Base-by-base conservation (phyloP, 176 grass and related monocot genomes). In the Sorghum bicolor region DNA sequence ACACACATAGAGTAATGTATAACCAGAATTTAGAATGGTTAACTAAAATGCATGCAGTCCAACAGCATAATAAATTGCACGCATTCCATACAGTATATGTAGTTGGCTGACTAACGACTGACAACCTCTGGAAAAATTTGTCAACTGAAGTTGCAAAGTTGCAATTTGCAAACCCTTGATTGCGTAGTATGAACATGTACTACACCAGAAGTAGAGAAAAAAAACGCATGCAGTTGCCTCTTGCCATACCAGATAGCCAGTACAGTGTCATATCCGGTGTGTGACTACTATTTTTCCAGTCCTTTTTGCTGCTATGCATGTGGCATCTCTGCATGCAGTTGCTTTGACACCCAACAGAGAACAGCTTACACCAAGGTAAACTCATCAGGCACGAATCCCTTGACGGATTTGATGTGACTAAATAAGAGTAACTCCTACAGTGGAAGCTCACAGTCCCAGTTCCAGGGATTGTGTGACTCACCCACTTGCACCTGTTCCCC, bases 401-500 rank as follows among this genome's bases (percentile, higher is more conserved):
- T 67, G 71, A 75, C 4, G 8, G 61, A 10, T 76, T 82, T 25
- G 70, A 76, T 68, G 77, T 33, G 58, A 39, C 29, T 10, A 86
- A 63, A 14, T 58, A 77, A 40, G 10, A 17, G 3, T 4, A 14
- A 48, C 16, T 52, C 17, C 17, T 20, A 38, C 61, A 30, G 37
- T 67, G 43, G 43, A 39, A 44, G 69, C 38, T 43, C 67, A 12
- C 20, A 26, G 8, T 50, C 9, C 47, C 32, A 9, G 15, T 25
- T 15, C 14, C 22, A 22, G n/a, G 30, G 13, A 33, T 43, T 65
- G 25, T 50, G 2, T 34, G 28, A 24, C 43, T 33, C 12, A 67
- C 1, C 70, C 70, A 58, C 61, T 67, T 67, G 78, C 84, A 19
- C 32, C 22, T 65, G 58, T 55, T 41, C 8, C 34, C 38, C 65